These are phyloP conservation scores for Jasminum sambac DNA, from an alignment of 257 asterid genomes.

Conservation along the genomic window DNA sequence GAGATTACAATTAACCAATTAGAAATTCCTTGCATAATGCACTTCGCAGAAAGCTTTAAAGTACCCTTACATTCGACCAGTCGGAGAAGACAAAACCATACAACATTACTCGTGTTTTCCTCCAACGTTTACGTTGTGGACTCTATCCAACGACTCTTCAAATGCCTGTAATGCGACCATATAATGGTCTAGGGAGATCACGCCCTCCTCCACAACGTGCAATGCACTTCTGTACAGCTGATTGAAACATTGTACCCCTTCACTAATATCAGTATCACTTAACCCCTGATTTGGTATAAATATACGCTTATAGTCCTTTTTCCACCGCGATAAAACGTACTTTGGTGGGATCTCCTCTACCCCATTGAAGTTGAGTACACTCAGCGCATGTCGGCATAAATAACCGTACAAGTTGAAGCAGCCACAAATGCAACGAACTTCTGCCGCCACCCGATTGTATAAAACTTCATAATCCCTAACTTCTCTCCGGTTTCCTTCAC, in stretches of 20 bases:
- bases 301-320: conserved; percentile 64
- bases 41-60: background rate
- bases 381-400: conserved; percentile 68
- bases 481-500: conserved; percentile 69
- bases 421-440: conserved; percentile 80
- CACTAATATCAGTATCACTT: conserved; percentile 31
- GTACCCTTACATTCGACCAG: background rate
- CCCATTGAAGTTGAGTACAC: conserved; percentile 77
- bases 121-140: conserved; percentile 43
- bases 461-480: conserved; percentile 66
- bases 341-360: conserved; percentile 73
- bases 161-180: conserved; percentile 57
- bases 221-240: conserved; percentile 66
- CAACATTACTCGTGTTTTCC: conserved; percentile 25
- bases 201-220: conserved; percentile 88
- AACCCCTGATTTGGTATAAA: conserved; percentile 30
- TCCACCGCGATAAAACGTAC: conserved; percentile 72
- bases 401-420: conserved; percentile 83
- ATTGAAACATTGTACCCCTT: conserved; percentile 43
- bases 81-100: background rate
- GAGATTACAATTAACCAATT: background rate
- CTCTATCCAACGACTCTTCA: conserved; percentile 63
- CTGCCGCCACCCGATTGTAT: conserved; percentile 49
- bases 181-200: conserved; percentile 65
- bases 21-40: background rate